Percentiles rank a stretch among this genome's conserved stretches.
These are phyloP conservation scores for Trichoderma erinaceum DNA, from an alignment of 495 filamentous ascomycete species.

Conservation along the genomic window DNA sequence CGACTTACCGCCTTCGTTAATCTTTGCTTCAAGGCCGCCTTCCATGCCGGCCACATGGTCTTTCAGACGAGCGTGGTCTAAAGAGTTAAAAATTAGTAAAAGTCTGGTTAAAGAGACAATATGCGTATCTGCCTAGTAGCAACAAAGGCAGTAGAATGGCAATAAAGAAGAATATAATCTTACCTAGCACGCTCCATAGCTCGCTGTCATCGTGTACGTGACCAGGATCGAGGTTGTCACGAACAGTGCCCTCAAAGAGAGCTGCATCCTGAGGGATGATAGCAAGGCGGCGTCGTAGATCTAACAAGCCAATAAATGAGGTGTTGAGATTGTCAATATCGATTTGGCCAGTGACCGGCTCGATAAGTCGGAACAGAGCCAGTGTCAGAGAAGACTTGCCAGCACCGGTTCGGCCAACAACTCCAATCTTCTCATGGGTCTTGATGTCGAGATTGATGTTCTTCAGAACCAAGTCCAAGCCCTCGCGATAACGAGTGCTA, in stretches of 20 bases:
- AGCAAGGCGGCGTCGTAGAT: constrained; percentile 82
- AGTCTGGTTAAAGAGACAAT: background rate
- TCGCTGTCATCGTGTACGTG: constrained; percentile 96
- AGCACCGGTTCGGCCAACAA: constrained; percentile 92
- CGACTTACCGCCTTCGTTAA: constrained; percentile 86
- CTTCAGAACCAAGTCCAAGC: constrained; percentile 86
- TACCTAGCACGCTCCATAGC: constrained; percentile 93
- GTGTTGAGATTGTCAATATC: constrained; percentile 86
- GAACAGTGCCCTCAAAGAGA: constrained; percentile 90
- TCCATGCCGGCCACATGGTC: constrained; percentile 86
- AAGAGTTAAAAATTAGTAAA: constrained; percentile 23
- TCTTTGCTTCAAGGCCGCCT: constrained; percentile 78
- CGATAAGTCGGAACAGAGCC: constrained; percentile 93
- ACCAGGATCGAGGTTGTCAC: constrained; percentile 94
- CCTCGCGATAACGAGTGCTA: constrained; percentile 85
- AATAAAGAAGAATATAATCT: constrained; percentile 26
- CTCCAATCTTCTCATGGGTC: constrained; percentile 94
- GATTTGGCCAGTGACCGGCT: constrained; percentile 72
- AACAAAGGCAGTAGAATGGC: background rate
- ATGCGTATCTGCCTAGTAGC: background rate
- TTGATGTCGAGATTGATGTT: constrained; percentile 87
- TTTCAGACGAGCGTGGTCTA: constrained; percentile 89
- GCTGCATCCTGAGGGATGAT: constrained; percentile 99
- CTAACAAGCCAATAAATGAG: constrained; percentile 80
- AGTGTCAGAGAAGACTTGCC: constrained; percentile 95